Evolutionary conservation across 495 filamentous ascomycete genomes (phyloP), one percentile per base, ranked within the genome.

Genomic region (Trichoderma virens): DNA sequence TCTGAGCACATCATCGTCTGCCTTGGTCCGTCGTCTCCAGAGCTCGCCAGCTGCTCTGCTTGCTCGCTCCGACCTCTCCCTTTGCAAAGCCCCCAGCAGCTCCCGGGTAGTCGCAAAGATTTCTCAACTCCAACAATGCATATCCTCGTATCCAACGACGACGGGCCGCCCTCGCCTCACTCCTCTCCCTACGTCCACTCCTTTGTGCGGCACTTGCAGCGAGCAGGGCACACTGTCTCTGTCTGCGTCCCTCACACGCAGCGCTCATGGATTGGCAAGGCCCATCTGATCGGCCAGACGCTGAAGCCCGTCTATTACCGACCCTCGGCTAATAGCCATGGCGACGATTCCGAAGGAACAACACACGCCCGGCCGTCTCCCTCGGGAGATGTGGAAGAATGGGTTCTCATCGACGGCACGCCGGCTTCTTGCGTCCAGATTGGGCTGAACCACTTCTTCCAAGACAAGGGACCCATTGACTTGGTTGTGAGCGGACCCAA

Each of bases 241-340:
- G 93, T 98, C 47, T 85, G 94, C 65, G 84, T 98, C 3, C 94
- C 94, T 0, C 88, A 97, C 74, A 86, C 86, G 11, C 94, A 98
- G 75, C 88, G 93, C 59, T 95, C 91, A 62, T 98, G 94, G 94
- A 97, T 98, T 68, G 92, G 92, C 64, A 98, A 98, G 79, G 94
- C 94, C 25, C 93, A 98, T 72, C 86, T 97, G 51, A 88, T 96
- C 66, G 91, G 91, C 63, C 86, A 90, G 69, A 87, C 88, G 23
- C 84, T 96, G 45, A 90, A 88, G 65, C 91, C 93, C 3, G 86
- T 86, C n/a, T 96, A 96, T 76, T 98, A 93, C 80, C 89, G 90
- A 8, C 79, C 79, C 73, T 88, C 3, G 83, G 66, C 2, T 32
- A 30, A 25, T 32, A 8, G n/a, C 27, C 66, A 85, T 69, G 71